Evolutionary conservation across 257 asterid genomes (phyloP).

Genomic region (Petrea volubilis): DNA sequence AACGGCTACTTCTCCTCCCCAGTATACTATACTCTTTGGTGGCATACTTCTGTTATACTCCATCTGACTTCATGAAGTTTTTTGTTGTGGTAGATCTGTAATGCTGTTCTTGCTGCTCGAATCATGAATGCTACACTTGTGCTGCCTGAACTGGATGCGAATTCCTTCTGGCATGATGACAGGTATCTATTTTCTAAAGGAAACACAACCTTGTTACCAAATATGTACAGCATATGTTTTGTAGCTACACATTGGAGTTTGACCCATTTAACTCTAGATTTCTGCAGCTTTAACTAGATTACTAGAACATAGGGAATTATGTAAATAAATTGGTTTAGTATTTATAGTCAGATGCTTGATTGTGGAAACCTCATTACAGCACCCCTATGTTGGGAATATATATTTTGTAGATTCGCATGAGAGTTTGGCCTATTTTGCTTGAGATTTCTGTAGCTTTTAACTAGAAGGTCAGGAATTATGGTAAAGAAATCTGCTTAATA

Average conservation of each 20-base stretch:
- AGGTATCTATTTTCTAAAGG: conserved; percentile 49
- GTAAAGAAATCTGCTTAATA: no score
- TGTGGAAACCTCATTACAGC: background rate
- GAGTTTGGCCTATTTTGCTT: no score
- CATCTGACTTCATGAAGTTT: conserved; percentile 29
- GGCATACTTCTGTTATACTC: conserved; percentile 18
- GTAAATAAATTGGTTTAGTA: background rate
- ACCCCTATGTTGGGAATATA: background rate
- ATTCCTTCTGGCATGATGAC: conserved; percentile 98
- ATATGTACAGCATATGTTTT: background rate
- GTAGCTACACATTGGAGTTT: conserved; percentile 18
- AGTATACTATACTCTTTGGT: conserved; percentile 13
- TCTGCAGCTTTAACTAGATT: background rate
- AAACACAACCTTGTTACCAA: conserved; percentile 8
- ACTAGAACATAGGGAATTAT: conserved; percentile 6
- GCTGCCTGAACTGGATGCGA: conserved; percentile 96
- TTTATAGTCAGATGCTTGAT: background rate
- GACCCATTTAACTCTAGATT: conserved; percentile 5
- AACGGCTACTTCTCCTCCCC: conserved; percentile 13
- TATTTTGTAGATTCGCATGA: no score
- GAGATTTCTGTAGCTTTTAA: no score
- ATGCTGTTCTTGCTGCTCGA: conserved; percentile 98
- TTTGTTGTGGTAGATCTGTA: conserved; percentile 70
- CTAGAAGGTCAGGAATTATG: no score
- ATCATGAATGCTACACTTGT: conserved; percentile 97